Conservation (phyloP, 768 basidiomycete species). For the Mycena rosella region DNA sequence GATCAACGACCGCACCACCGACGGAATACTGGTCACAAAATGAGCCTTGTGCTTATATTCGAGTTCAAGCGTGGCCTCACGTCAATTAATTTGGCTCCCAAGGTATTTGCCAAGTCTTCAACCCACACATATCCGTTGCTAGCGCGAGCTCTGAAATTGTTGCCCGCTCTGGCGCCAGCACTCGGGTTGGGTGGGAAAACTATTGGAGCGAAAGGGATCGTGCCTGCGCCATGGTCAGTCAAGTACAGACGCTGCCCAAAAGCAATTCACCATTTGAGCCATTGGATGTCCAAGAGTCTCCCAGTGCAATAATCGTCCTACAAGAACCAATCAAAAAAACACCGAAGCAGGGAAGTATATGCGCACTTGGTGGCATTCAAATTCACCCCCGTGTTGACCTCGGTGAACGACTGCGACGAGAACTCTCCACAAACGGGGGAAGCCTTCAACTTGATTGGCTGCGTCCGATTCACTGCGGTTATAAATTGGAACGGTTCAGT, state of each 20-base stretch:
- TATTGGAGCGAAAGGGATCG: slow-evolving; percentile 38
- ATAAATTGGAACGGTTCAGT: slow-evolving; percentile 26
- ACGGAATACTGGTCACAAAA: neutral
- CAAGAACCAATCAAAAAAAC: neutral
- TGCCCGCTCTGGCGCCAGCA: slow-evolving; percentile 33
- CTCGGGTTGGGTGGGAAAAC: slow-evolving; percentile 37
- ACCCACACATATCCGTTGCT: slow-evolving; percentile 40
- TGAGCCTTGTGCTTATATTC: too few relatives aligned
- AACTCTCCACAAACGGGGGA: slow-evolving; percentile 34
- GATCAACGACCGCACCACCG: slow-evolving; percentile 33
- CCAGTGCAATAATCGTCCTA: slow-evolving; percentile 36
- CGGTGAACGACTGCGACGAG: slow-evolving; percentile 32
- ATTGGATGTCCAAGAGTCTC: slow-evolving; percentile 38
- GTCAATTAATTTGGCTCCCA: slow-evolving; percentile 37
- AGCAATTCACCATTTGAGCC: slow-evolving; percentile 29
- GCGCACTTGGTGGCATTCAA: slow-evolving; percentile 36
- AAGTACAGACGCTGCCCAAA: neutral
- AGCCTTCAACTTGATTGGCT: slow-evolving; percentile 32
- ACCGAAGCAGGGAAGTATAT: too few relatives aligned
- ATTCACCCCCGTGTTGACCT: slow-evolving; percentile 36
- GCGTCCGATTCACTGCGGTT: slow-evolving; percentile 36
- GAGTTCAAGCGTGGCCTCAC: neutral
- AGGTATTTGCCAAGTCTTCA: slow-evolving; percentile 34
- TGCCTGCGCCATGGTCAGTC: slow-evolving; percentile 18
- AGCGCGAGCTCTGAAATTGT: slow-evolving; percentile 38